phyloP scores from a whole-genome alignment of 257 asterid species.

The Scutellaria minor region DNA sequence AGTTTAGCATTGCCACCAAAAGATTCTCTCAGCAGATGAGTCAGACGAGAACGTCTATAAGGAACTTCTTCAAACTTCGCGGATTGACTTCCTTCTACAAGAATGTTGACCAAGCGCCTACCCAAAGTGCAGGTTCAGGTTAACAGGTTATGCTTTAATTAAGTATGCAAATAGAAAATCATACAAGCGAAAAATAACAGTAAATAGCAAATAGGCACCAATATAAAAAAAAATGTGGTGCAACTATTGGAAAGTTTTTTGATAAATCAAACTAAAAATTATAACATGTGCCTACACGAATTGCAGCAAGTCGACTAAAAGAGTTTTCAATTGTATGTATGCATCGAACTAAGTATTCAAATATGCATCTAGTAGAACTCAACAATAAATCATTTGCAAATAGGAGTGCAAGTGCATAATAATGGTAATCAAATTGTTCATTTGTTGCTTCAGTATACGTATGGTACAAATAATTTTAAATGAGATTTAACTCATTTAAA shows the following conservation, averaged over 20 bases:
- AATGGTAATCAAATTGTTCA: not conserved
- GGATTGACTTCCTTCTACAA: constrained; percentile 52
- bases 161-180: too few species aligned
- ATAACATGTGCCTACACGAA: too few species aligned
- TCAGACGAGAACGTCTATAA: constrained; percentile 62
- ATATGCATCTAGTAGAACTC: too few species aligned
- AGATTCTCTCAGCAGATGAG: constrained; percentile 79
- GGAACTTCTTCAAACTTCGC: constrained; percentile 54
- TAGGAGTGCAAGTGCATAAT: not conserved
- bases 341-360: too few species aligned
- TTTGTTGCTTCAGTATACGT: not conserved
- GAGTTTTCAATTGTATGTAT: too few species aligned
- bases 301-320: too few species aligned
- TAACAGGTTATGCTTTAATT: too few species aligned
- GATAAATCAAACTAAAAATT: not conserved
- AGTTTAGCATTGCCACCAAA: constrained; percentile 92
- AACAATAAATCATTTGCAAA: not conserved
- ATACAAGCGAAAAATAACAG: too few species aligned
- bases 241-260: not conserved
- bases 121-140: constrained; percentile 34
- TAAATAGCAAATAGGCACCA: too few species aligned
- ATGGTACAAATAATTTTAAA: not conserved
- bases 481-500: too few species aligned
- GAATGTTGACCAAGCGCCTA: constrained; percentile 76
- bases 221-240: too few species aligned